A percentile compares a stretch with the other conserved stretches of the same genome.
phyloP scores from a whole-genome alignment of 345 rosid genomes.

The Eucalyptus erythrocorys region DNA sequence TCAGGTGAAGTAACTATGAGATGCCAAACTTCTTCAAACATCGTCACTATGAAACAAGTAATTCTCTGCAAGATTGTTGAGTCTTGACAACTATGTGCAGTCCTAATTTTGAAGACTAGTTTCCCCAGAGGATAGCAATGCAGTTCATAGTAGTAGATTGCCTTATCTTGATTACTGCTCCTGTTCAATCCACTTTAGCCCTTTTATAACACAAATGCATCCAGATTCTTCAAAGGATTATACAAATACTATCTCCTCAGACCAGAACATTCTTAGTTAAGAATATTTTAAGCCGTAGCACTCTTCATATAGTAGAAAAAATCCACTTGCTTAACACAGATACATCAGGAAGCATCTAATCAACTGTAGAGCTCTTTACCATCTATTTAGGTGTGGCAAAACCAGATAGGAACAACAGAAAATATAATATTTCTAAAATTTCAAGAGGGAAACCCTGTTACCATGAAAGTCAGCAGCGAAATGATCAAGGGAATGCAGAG shows the following conservation, averaged over 20 bases:
- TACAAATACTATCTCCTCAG: background rate
- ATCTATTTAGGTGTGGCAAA: background rate
- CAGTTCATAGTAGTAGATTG: background rate
- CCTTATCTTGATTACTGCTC: background rate
- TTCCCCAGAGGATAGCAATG: background rate
- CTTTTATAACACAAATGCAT: too few relatives aligned
- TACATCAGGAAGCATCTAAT: background rate
- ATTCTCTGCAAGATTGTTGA: background rate
- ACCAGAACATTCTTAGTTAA: background rate
- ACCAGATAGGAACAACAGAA: background rate
- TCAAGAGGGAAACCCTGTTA: slow-evolving; percentile 53
- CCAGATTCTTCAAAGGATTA: background rate
- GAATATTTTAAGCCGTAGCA: background rate
- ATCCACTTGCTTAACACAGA: background rate
- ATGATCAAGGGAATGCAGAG: slow-evolving; percentile 44
- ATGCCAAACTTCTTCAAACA: background rate
- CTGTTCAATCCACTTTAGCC: too few relatives aligned
- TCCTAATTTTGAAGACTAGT: background rate
- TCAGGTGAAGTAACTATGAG: background rate
- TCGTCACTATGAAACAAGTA: background rate
- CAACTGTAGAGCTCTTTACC: background rate
- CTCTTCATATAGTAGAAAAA: background rate
- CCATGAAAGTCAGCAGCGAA: slow-evolving; percentile 37
- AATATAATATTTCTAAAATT: background rate
- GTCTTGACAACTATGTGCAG: background rate